Conservation (phyloP, 495 filamentous ascomycete species). For the Neurospora sp. region DNA sequence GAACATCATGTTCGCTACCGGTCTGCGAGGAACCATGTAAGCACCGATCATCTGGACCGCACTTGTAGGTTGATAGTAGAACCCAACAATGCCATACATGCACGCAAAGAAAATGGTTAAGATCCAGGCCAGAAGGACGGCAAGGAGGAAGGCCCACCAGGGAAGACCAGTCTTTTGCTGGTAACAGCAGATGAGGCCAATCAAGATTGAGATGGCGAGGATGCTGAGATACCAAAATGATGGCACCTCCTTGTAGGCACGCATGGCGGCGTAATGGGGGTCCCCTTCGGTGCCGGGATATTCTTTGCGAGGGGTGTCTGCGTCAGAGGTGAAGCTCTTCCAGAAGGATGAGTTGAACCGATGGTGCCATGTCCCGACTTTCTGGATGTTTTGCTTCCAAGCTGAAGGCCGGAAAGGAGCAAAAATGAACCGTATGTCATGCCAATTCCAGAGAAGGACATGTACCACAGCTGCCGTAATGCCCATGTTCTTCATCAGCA, state of each 20-base stretch:
- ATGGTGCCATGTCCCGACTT: neutral
- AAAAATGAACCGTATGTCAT: constrained; percentile 14
- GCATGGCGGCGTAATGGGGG: constrained; percentile 38
- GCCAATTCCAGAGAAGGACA: constrained; percentile 26
- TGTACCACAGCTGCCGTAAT: constrained; percentile 34
- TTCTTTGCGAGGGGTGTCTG: neutral
- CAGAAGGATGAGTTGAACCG: constrained; percentile 5
- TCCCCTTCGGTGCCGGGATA: constrained; percentile 19
- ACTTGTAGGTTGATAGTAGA: constrained; percentile 22
- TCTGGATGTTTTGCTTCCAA: constrained; percentile 9
- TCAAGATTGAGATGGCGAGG: constrained; percentile 34
- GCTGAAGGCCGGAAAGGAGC: constrained; percentile 13
- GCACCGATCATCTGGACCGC: constrained; percentile 24
- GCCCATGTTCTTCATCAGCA: constrained; percentile 30
- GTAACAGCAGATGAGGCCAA: constrained; percentile 38
- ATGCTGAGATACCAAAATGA: constrained; percentile 42
- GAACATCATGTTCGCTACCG: constrained; percentile 29
- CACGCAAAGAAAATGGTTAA: constrained; percentile 23
- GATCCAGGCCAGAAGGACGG: constrained; percentile 22
- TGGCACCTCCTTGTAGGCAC: constrained; percentile 38
- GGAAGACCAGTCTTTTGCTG: constrained; percentile 40
- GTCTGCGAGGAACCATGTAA: constrained; percentile 17
- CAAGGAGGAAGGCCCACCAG: constrained; percentile 44
- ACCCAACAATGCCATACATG: constrained; percentile 28
- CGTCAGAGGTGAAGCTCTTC: neutral